These are phyloP conservation scores for Kokia cookei DNA, from an alignment of 441 rosid species.

Conservation along the genomic window DNA sequence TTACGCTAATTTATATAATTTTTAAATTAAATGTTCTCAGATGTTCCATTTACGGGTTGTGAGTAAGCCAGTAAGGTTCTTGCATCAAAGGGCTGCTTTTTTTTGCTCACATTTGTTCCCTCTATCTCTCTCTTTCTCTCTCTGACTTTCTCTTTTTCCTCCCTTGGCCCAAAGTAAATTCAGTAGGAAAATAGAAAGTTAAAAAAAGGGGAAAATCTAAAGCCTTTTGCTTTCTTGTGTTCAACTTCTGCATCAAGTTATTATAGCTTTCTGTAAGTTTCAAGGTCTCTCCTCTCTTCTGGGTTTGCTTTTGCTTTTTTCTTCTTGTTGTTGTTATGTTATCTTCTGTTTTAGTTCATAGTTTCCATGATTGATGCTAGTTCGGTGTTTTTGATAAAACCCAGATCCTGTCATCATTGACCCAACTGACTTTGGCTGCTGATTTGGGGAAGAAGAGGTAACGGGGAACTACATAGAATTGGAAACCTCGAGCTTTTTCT, in stretches of 20 bases:
- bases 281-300: neutral
- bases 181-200: neutral
- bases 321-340: neutral
- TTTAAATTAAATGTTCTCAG: neutral
- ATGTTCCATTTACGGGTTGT: neutral
- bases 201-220: neutral
- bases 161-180: neutral
- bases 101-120: neutral
- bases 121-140: neutral
- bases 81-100: neutral
- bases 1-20: neutral
- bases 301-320: neutral
- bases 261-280: neutral
- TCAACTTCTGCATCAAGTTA: neutral
- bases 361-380: neutral
- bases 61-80: neutral
- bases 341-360: neutral
- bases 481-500: slow-evolving; percentile 1
- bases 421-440: slow-evolving; percentile 5
- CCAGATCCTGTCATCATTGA: slow-evolving; percentile 22
- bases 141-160: neutral
- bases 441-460: slow-evolving; percentile 2
- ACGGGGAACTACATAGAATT: neutral
- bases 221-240: neutral
- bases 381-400: slow-evolving; percentile 18